These are phyloP conservation scores for Dipodascus geniculatus DNA, from an alignment of 805 yeast genomes.

Conservation along the genomic window DNA sequence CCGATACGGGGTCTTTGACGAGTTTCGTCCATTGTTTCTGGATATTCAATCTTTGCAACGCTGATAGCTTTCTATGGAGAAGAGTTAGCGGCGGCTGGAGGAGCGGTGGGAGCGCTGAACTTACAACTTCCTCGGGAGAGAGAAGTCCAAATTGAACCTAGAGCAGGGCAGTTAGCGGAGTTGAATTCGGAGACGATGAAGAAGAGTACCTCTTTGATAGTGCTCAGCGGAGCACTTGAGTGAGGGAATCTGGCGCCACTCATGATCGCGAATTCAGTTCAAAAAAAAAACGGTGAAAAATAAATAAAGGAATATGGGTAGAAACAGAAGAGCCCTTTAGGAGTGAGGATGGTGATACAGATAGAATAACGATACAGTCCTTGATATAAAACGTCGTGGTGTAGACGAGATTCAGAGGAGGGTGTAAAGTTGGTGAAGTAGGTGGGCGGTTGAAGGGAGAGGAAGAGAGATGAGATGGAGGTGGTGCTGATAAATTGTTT, in stretches of 20 bases:
- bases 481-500: neutral
- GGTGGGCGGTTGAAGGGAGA: neutral
- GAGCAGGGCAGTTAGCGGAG: too few relatives aligned
- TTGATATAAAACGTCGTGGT: neutral
- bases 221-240: slow-evolving; percentile 96
- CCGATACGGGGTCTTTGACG: slow-evolving; percentile 92
- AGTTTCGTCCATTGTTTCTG: slow-evolving; percentile 99
- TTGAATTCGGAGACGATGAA: too few relatives aligned
- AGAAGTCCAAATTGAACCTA: slow-evolving; percentile 91
- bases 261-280: slow-evolving; percentile 14
- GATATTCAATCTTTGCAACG: slow-evolving; percentile 95
- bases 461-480: neutral
- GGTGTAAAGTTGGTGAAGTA: neutral
- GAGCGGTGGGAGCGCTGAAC: slow-evolving; percentile 11
- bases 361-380: neutral
- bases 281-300: neutral
- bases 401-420: neutral
- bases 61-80: slow-evolving; percentile 71
- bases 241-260: slow-evolving; percentile 57
- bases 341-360: neutral
- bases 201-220: slow-evolving; percentile 78
- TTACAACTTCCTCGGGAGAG: slow-evolving; percentile 85
- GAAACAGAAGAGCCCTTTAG: neutral
- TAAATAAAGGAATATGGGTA: neutral
- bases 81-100: neutral